Conservation (phyloP, 140 eudicot genomes). For the Senecio squalidus region DNA sequence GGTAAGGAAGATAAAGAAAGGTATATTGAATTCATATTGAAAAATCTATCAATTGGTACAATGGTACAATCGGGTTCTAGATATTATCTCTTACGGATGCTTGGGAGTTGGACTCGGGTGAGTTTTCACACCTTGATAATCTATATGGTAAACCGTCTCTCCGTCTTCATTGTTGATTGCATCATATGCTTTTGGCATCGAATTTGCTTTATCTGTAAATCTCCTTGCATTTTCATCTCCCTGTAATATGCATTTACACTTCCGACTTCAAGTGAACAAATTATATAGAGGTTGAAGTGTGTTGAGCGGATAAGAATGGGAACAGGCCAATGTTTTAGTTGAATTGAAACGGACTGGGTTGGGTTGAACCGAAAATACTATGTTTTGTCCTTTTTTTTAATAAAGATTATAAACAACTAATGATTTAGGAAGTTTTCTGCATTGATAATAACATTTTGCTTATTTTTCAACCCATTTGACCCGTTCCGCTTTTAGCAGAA, state of each 20-base stretch:
- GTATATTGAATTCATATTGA: conserved; percentile 5
- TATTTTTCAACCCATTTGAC: not conserved
- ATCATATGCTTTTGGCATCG: conserved; percentile 8
- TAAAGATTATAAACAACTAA: no score
- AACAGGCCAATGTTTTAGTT: no score
- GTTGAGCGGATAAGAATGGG: not conserved
- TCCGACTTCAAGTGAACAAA: conserved; percentile 3
- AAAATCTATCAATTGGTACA: conserved; percentile 21
- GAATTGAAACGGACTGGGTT: no score
- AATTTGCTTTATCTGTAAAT: conserved; percentile 18
- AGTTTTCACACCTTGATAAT: conserved; percentile 65
- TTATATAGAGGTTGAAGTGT: not conserved
- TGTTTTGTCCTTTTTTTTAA: not conserved
- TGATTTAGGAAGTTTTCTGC: not conserved
- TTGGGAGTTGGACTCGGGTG: conserved; percentile 61
- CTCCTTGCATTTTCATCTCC: conserved; percentile 24
- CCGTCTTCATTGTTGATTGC: conserved; percentile 21
- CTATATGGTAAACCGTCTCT: conserved; percentile 46
- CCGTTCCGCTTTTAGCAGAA: not conserved
- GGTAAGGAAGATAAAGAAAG: conserved; percentile 1
- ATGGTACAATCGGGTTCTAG: not conserved
- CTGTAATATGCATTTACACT: conserved; percentile 26
- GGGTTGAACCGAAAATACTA: not conserved
- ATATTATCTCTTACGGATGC: conserved; percentile 37
- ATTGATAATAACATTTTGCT: not conserved